phyloP scores from a whole-genome alignment of 371 early-diverging fungal genomes.

The Lichtheimia hyalospora region DNA sequence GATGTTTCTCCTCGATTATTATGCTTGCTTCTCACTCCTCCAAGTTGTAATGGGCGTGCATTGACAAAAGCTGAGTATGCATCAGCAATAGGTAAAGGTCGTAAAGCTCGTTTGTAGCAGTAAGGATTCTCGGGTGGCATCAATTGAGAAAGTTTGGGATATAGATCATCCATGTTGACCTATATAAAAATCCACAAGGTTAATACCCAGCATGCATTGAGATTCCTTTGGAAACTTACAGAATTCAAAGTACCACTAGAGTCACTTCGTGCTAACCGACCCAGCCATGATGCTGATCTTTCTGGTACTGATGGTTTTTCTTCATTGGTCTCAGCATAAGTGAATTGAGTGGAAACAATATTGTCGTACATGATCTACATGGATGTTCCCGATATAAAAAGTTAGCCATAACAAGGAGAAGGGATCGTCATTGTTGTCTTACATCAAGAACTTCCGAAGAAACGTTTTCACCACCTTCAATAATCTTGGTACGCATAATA shows the following conservation, averaged over 20 bases:
- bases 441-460: conserved; percentile 74
- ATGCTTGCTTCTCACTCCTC: conserved; percentile 44
- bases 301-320: conserved; percentile 28
- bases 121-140: conserved; percentile 45
- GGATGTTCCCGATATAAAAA: too few species aligned
- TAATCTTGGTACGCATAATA: conserved; percentile 65
- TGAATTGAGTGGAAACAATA: conserved; percentile 52
- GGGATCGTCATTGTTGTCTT: conserved; percentile 12
- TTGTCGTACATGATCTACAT: conserved; percentile 78
- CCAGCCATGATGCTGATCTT: conserved; percentile 38
- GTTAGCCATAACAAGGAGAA: too few species aligned
- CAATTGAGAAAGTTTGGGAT: conserved; percentile 32
- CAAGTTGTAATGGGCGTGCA: conserved; percentile 37
- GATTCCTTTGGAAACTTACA: conserved; percentile 1
- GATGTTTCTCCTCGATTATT: conserved; percentile 16
- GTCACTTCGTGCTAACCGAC: conserved; percentile 24
- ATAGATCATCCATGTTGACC: conserved; percentile 21
- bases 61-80: conserved; percentile 38
- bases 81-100: conserved; percentile 30
- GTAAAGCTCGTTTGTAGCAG: conserved; percentile 30
- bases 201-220: neutral
- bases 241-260: conserved; percentile 6
- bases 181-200: neutral
- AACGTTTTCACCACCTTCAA: conserved; percentile 66
- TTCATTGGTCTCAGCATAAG: conserved; percentile 54